Evolutionary conservation across 805 yeast species (phyloP).

Genomic region (Ogataea angusta): DNA sequence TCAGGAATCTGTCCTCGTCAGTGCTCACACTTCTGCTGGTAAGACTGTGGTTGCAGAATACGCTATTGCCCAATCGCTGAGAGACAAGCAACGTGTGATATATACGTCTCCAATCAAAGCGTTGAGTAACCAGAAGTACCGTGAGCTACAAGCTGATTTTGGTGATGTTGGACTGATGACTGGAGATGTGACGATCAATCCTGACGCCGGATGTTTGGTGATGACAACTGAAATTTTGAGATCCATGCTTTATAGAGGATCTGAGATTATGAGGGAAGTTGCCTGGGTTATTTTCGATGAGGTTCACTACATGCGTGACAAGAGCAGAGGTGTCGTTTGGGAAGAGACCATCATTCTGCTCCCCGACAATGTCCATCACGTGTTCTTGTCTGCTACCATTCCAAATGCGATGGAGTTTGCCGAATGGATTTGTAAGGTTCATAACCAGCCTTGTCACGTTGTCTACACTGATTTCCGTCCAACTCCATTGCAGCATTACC

Average conservation of each 20-base stretch:
- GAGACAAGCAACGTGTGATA: slow-evolving; percentile 89
- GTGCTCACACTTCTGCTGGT: slow-evolving; percentile 98
- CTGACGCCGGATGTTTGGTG: slow-evolving; percentile 96
- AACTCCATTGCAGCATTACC: slow-evolving; percentile 94
- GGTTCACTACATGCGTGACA: slow-evolving; percentile 97
- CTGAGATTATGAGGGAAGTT: slow-evolving; percentile 97
- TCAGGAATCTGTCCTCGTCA: slow-evolving; percentile 89
- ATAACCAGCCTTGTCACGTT: slow-evolving; percentile 95
- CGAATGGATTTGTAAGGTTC: slow-evolving; percentile 96
- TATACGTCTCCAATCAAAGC: slow-evolving; percentile 96
- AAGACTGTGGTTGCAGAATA: slow-evolving; percentile 96
- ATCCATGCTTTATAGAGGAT: slow-evolving; percentile 95
- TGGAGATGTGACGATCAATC: slow-evolving; percentile 97
- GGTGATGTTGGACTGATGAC: slow-evolving; percentile 98
- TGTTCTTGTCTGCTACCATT: slow-evolving; percentile 91
- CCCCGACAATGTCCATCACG: slow-evolving; percentile 95
- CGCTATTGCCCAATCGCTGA: slow-evolving; percentile 91
- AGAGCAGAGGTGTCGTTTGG: slow-evolving; percentile 99
- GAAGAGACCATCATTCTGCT: slow-evolving; percentile 94
- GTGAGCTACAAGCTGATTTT: slow-evolving; percentile 89
- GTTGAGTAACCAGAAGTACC: slow-evolving; percentile 86
- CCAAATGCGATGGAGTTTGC: slow-evolving; percentile 99
- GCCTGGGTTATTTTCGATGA: slow-evolving; percentile 99
- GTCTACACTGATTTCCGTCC: slow-evolving; percentile 99
- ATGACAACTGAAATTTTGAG: slow-evolving; percentile 99